These are phyloP conservation scores for Yamadazyma tumulicola DNA, from an alignment of 805 yeast species.

Conservation along the genomic window DNA sequence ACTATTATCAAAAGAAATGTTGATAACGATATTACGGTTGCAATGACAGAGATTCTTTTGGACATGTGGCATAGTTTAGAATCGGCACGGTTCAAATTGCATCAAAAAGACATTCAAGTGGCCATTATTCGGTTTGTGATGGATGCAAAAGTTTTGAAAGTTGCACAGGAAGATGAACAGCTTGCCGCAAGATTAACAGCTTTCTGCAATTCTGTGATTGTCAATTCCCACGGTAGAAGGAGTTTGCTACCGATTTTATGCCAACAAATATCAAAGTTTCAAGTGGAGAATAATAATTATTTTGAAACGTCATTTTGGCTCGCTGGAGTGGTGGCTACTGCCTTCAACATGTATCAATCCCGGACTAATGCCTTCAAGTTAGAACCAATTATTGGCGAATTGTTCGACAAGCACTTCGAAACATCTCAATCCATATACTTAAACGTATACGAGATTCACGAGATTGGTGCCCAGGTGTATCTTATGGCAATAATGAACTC, in stretches of 20 bases:
- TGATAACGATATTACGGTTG: slow-evolving; percentile 6
- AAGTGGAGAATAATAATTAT: slow-evolving; percentile 21
- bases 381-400: slow-evolving; percentile 52
- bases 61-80: slow-evolving; percentile 58
- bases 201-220: slow-evolving; percentile 44
- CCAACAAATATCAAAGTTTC: slow-evolving; percentile 42
- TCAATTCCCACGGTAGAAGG: slow-evolving; percentile 58
- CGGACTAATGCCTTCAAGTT: slow-evolving; percentile 54
- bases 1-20: slow-evolving; percentile 11
- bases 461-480: slow-evolving; percentile 49
- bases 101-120: slow-evolving; percentile 63
- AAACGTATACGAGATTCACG: slow-evolving; percentile 54
- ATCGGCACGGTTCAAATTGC: slow-evolving; percentile 57
- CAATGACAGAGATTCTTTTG: slow-evolving; percentile 30
- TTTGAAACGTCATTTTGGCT: slow-evolving; percentile 52
- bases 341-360: slow-evolving; percentile 50
- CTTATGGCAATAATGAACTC: slow-evolving; percentile 46
- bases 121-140: slow-evolving; percentile 50
- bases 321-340: slow-evolving; percentile 42
- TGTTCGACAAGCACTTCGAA: slow-evolving; percentile 46
- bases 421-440: slow-evolving; percentile 29
- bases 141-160: slow-evolving; percentile 36
- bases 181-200: slow-evolving; percentile 23
- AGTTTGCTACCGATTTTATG: slow-evolving; percentile 62
- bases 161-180: slow-evolving; percentile 27